A percentile compares a stretch with the other conserved stretches of the same genome.
Evolutionary conservation across 495 filamentous ascomycete species (phyloP).

Genomic region (Glarea lozoyensis): DNA sequence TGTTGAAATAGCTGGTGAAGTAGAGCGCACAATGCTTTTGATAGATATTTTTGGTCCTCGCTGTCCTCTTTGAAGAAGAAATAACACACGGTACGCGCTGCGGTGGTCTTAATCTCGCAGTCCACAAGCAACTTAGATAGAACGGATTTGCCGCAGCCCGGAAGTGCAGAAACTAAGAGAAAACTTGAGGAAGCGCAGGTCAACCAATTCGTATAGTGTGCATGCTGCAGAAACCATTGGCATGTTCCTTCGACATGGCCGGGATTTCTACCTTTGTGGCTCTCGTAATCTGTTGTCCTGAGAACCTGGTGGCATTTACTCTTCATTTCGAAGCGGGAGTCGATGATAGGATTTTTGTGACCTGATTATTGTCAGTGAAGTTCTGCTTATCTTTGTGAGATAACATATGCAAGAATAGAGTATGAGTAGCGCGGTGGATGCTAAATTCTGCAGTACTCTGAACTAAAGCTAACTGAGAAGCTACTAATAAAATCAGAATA

Average conservation of each 20-base stretch:
- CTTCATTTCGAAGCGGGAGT: too few relatives aligned
- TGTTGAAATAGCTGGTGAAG: constrained; percentile 38
- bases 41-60: constrained; percentile 30
- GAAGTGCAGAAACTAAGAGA: constrained; percentile 37
- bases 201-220: constrained; percentile 26
- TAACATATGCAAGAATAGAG: too few relatives aligned
- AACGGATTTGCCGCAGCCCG: constrained; percentile 42
- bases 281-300: constrained; percentile 23
- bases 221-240: constrained; percentile 29
- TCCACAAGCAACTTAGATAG: constrained; percentile 31
- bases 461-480: too few relatives aligned
- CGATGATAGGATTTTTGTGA: too few relatives aligned
- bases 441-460: too few relatives aligned
- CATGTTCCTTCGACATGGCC: constrained; percentile 26
- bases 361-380: too few relatives aligned
- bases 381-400: too few relatives aligned
- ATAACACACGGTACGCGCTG: constrained; percentile 31
- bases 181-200: constrained; percentile 14
- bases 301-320: constrained; percentile 6
- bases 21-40: constrained; percentile 33
- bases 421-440: too few relatives aligned
- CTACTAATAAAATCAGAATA: too few relatives aligned
- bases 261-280: constrained; percentile 33
- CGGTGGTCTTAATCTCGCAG: constrained; percentile 6
- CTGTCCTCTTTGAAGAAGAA: constrained; percentile 51